A percentile compares a stretch with the other conserved stretches of the same genome.
Conservation (phyloP, 2,329 filamentous ascomycete species). For the Claviceps digitariae region DNA sequence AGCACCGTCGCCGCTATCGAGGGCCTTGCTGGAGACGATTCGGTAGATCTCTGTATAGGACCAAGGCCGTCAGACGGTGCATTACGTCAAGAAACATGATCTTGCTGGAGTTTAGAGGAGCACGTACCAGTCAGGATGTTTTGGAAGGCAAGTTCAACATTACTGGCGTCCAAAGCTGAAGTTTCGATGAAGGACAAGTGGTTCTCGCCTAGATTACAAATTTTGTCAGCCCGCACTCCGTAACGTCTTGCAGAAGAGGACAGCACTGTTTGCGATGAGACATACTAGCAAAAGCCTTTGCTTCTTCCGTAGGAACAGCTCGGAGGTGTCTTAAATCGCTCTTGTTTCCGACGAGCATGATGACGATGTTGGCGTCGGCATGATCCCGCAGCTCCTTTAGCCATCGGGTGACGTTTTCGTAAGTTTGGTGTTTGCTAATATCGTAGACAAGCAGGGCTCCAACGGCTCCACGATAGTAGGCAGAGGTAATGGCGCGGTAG, state of each 20-base stretch:
- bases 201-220: conserved; percentile 62
- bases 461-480: conserved; percentile 96
- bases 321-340: conserved; percentile 98
- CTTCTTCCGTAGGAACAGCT: conserved; percentile 94
- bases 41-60: conserved; percentile 77
- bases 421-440: conserved; percentile 99
- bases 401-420: conserved; percentile 98
- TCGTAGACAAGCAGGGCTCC: conserved; percentile 97
- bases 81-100: neutral
- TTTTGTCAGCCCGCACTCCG: conserved; percentile 3
- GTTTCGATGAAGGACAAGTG: conserved; percentile 99
- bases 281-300: conserved; percentile 92
- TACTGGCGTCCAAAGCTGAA: conserved; percentile 94
- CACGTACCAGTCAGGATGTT: conserved; percentile 90
- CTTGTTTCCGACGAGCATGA: conserved; percentile 99
- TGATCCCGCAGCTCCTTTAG: conserved; percentile 97
- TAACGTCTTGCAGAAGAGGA: too few relatives aligned
- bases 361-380: conserved; percentile 97
- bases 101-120: neutral
- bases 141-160: conserved; percentile 97
- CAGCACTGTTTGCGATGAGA: conserved; percentile 6
- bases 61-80: conserved; percentile 3
- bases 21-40: conserved; percentile 94
- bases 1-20: conserved; percentile 75
- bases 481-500: conserved; percentile 97